These are phyloP conservation scores for Auricularia cornea DNA, from an alignment of 768 basidiomycete species.

Conservation along the genomic window DNA sequence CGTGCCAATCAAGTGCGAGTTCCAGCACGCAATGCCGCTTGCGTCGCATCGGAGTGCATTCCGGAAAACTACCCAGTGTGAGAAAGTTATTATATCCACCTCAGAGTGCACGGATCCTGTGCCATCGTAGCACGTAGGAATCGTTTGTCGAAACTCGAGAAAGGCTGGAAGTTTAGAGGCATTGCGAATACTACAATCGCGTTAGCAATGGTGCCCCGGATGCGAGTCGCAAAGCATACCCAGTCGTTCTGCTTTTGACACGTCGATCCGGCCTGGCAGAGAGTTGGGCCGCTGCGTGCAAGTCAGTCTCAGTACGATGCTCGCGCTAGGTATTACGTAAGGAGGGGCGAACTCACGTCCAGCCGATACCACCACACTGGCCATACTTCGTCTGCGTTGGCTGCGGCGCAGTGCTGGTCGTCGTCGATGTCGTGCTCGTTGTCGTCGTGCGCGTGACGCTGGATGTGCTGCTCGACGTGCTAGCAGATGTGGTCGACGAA, in stretches of 20 bases:
- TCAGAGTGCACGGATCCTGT: no score
- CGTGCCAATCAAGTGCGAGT: no score
- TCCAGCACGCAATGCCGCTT: no score
- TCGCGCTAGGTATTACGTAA: not conserved
- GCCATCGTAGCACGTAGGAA: no score
- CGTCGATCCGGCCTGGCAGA: not conserved
- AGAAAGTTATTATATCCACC: no score
- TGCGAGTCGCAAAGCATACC: not conserved
- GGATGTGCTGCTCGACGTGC: not conserved
- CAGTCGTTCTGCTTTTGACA: not conserved
- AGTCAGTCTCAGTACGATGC: not conserved
- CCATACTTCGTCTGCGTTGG: not conserved
- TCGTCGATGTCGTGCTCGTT: not conserved
- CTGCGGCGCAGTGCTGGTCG: not conserved
- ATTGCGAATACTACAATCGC: not conserved
- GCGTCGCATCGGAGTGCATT: no score
- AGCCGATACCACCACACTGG: conserved; percentile 1
- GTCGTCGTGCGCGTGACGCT: not conserved
- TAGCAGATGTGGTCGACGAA: not conserved
- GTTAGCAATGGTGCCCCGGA: not conserved
- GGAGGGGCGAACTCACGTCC: not conserved
- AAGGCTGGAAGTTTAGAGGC: not conserved
- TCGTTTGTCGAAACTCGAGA: no score
- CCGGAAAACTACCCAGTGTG: no score
- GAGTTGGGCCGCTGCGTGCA: not conserved